phyloP scores from a whole-genome alignment of 768 basidiomycete genomes.

The Leccinum variicolor region DNA sequence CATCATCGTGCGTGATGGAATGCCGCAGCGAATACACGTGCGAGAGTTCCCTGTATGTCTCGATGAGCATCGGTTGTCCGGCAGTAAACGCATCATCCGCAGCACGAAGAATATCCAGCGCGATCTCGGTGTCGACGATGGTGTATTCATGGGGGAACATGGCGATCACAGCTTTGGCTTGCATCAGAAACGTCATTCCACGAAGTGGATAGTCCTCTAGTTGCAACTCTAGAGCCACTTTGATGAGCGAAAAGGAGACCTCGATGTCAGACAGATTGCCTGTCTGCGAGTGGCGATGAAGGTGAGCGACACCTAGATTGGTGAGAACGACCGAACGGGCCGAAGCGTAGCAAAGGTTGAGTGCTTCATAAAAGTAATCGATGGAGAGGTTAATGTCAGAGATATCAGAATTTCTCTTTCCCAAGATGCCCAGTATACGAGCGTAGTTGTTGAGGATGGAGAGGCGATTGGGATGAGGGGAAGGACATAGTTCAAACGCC shows the following conservation, averaged over 20 bases:
- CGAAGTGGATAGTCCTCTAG: conserved; percentile 15
- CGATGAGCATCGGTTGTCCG: conserved; percentile 10
- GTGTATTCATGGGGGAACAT: conserved; percentile 4
- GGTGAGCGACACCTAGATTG: conserved; percentile 8
- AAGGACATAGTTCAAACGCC: conserved; percentile 13
- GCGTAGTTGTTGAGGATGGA: conserved; percentile 11
- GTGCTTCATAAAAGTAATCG: conserved; percentile 17
- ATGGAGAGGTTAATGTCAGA: conserved; percentile 17
- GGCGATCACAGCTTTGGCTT: conserved; percentile 17
- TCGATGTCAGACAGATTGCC: conserved; percentile 18
- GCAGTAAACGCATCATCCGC: conserved; percentile 2
- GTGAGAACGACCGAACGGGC: conserved; percentile 6
- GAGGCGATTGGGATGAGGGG: conserved; percentile 1
- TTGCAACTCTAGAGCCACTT: conserved; percentile 8
- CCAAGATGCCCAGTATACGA: conserved; percentile 13
- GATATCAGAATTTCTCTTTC: neutral
- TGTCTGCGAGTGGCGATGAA: conserved; percentile 4
- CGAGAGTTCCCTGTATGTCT: conserved; percentile 12
- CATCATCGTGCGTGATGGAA: conserved; percentile 4
- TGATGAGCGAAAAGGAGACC: conserved; percentile 15
- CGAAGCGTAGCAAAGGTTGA: conserved; percentile 10
- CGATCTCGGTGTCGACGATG: conserved; percentile 16
- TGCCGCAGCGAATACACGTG: conserved; percentile 5
- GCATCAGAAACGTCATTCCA: conserved; percentile 13
- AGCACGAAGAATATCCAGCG: conserved; percentile 15